Conservation (phyloP, 768 basidiomycete species). For the Phanerochaete carnosa region DNA sequence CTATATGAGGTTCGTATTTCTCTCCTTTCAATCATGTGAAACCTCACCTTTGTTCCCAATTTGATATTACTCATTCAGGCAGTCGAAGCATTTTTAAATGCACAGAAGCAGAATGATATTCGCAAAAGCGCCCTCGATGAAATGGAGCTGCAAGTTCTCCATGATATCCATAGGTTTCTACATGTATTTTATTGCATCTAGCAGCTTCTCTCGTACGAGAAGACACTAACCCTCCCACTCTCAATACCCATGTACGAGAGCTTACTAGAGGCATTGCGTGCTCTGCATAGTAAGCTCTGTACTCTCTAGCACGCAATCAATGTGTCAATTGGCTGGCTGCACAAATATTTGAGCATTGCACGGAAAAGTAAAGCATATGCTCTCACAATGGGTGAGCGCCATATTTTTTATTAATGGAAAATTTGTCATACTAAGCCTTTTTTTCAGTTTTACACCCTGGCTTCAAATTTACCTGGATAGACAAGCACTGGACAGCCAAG, state of each 20-base stretch:
- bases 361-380: constrained; percentile 8
- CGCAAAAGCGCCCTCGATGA: neutral
- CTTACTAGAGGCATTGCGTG: neutral
- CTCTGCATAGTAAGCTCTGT: neutral
- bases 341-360: constrained; percentile 19
- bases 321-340: neutral
- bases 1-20: constrained; percentile 17
- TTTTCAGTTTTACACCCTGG: neutral
- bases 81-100: neutral
- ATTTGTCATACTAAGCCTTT: neutral
- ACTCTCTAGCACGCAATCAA: neutral
- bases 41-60: constrained; percentile 14
- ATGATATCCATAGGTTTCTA: neutral
- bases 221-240: neutral
- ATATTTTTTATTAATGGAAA: too few species aligned
- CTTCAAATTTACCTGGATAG: neutral
- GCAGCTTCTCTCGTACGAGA: neutral
- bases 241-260: neutral
- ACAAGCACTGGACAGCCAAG: neutral
- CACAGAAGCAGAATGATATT: neutral
- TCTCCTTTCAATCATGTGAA: constrained; percentile 6
- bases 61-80: too few species aligned
- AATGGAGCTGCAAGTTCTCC: neutral
- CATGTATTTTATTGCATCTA: neutral
- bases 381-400: constrained; percentile 9